Conservation (phyloP, 2,329 filamentous ascomycete genomes). For the Sclerotinia subarctica region DNA sequence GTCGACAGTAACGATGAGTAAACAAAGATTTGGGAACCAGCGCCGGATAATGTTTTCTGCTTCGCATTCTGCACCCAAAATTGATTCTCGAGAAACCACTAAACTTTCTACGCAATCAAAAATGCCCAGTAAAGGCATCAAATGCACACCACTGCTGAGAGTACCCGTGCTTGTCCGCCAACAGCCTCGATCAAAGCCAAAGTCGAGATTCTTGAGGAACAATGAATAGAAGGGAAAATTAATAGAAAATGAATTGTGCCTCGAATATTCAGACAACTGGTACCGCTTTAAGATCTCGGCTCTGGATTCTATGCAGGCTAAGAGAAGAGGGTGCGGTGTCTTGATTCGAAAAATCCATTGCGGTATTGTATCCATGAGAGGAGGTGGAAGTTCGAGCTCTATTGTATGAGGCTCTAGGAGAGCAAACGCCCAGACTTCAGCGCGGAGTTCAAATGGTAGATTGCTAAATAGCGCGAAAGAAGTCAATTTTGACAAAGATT, state of each 20-base stretch:
- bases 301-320: constrained; percentile 1
- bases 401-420: not conserved
- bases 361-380: not conserved
- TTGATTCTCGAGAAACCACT: constrained; percentile 7
- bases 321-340: constrained; percentile 6
- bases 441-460: constrained; percentile 8
- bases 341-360: not conserved
- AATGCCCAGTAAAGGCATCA: not conserved
- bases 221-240: not conserved
- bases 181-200: not conserved
- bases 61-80: not conserved
- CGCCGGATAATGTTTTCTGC: constrained; percentile 1
- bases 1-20: not conserved
- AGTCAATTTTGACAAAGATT: not conserved
- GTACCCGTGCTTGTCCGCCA: not conserved
- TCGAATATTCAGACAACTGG: not conserved
- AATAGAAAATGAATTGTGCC: not conserved
- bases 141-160: not conserved
- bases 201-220: constrained; percentile 1
- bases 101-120: constrained; percentile 11
- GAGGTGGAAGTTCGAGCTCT: not conserved
- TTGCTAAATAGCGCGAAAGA: constrained; percentile 3
- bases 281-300: not conserved
- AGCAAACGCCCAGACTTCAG: constrained; percentile 3
- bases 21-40: constrained; percentile 9